Evolutionary conservation across 768 basidiomycete species (phyloP), one percentile per base, ranked within the genome.

Genomic region (Russula sp.): DNA sequence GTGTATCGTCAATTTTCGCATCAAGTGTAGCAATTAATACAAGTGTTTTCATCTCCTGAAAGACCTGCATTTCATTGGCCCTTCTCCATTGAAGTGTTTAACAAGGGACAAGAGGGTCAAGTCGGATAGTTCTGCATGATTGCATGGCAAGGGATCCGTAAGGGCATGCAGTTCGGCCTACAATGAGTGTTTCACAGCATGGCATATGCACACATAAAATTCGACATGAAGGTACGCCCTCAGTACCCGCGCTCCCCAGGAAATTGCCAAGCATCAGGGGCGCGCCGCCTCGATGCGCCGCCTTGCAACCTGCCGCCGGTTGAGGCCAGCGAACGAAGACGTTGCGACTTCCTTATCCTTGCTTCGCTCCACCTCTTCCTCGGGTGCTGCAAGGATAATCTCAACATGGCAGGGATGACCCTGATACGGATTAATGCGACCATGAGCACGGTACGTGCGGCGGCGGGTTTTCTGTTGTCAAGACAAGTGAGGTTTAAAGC

Each of bases 381-480:
- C 86, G 44, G 84, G 77, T 59, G 87, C 87, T 54, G 85, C 79
- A 66, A 98, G 87, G 74, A 98, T 93, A 74, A 94, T 86, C 75
- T 98, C 96, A 68, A 98, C 88, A 73, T 98, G 97, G 76, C 88
- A 89, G 47, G 97, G 97, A 78, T 94, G 92, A 48, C 96, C 96
- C 77, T 97, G 93, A 85, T 98, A 98, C 40, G 97, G 96, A 80
- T 99, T 99, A 78, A 94, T 95, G 62, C 93, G 89, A 84, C 93
- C 93, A 71, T 95, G 94, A 50, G 91, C 92, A 78, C 97, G 93
- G 86, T 97, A 98, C 68, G 97, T 99, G 75, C 97, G 93, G 74
- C 97, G 93, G 77, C 94, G 94, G 75, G 92, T 95, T 90, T 97
- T 97, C 91, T 93, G 60, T 22, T 9, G n/a, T 39, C 42, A 35